A percentile compares a stretch with the other conserved stretches of the same genome.
Conservation (phyloP, 768 basidiomycete genomes). For the Suillus spraguei region DNA sequence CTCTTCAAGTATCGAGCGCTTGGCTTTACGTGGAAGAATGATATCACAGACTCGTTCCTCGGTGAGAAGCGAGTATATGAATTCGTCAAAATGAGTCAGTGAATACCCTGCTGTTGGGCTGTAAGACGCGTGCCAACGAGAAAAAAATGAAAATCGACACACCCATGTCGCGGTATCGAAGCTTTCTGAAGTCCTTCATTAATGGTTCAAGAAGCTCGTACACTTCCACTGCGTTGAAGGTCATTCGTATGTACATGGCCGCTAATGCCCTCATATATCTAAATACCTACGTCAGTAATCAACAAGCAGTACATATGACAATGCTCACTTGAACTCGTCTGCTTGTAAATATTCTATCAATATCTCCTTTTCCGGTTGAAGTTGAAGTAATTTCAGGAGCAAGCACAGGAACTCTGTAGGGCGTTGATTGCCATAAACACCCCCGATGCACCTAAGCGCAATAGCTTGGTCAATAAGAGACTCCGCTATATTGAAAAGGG, state of each 20-base stretch:
- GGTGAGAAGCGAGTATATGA: constrained; percentile 77
- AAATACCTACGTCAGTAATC: constrained; percentile 9
- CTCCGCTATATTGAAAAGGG: constrained; percentile 59
- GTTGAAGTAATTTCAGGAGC: constrained; percentile 90
- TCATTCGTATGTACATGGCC: constrained; percentile 93
- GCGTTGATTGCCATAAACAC: constrained; percentile 93
- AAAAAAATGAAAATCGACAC: constrained; percentile 27
- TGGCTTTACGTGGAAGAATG: constrained; percentile 88
- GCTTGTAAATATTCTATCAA: constrained; percentile 92
- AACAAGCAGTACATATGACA: background rate
- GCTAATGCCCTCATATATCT: constrained; percentile 95
- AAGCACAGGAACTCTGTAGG: constrained; percentile 95
- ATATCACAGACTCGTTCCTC: constrained; percentile 97
- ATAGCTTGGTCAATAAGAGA: constrained; percentile 93
- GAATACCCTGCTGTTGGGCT: constrained; percentile 71
- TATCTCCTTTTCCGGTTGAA: constrained; percentile 98
- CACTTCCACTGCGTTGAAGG: constrained; percentile 87
- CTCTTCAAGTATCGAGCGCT: constrained; percentile 88
- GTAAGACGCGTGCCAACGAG: constrained; percentile 4
- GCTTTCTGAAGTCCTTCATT: constrained; percentile 90
- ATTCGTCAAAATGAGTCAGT: constrained; percentile 91
- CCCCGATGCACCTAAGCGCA: constrained; percentile 80
- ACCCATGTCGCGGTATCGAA: constrained; percentile 83
- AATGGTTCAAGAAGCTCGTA: constrained; percentile 94
- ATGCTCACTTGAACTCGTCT: constrained; percentile 96